These are phyloP conservation scores for Mycena latifolia DNA, from an alignment of 768 basidiomycete genomes.

Conservation along the genomic window DNA sequence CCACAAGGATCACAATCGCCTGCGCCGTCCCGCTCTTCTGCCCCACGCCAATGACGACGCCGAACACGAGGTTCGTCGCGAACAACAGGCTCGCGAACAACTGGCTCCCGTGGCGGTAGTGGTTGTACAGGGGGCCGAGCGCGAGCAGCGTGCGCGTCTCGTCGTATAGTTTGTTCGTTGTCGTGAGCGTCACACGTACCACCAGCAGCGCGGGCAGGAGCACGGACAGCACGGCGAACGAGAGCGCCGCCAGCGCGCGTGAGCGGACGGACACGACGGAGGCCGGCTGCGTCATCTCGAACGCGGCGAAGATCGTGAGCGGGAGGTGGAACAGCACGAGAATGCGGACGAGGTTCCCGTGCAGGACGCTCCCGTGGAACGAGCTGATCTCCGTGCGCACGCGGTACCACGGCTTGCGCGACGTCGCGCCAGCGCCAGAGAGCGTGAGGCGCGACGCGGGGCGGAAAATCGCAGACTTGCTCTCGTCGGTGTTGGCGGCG, in stretches of 20 bases:
- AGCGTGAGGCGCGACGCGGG: constrained; percentile 31
- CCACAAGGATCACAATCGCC: constrained; percentile 88
- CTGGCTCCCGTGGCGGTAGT: constrained; percentile 92
- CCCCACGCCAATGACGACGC: constrained; percentile 88
- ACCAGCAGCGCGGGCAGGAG: constrained; percentile 81
- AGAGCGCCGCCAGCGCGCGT: constrained; percentile 83
- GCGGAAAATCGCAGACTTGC: constrained; percentile 33
- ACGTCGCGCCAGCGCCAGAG: constrained; percentile 40
- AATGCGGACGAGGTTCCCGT: constrained; percentile 93
- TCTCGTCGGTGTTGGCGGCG: constrained; percentile 44
- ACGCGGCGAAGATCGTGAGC: constrained; percentile 91
- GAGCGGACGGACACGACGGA: constrained; percentile 67
- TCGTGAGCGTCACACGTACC: constrained; percentile 81
- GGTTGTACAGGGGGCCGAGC: constrained; percentile 94
- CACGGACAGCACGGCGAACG: constrained; percentile 85
- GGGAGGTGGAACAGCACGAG: constrained; percentile 96
- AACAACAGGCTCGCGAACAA: constrained; percentile 89
- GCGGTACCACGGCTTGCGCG: constrained; percentile 61
- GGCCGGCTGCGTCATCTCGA: constrained; percentile 78
- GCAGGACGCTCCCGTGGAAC: constrained; percentile 84
- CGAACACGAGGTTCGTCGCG: constrained; percentile 84
- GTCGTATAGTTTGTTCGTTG: constrained; percentile 93
- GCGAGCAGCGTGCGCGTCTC: constrained; percentile 93
- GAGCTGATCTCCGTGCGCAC: constrained; percentile 74
- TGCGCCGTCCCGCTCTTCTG: constrained; percentile 94